Evolutionary conservation across 129 eudicot genomes (phyloP), one percentile per base, ranked within the genome.

Genomic region (Chrysanthemum seticuspe): DNA sequence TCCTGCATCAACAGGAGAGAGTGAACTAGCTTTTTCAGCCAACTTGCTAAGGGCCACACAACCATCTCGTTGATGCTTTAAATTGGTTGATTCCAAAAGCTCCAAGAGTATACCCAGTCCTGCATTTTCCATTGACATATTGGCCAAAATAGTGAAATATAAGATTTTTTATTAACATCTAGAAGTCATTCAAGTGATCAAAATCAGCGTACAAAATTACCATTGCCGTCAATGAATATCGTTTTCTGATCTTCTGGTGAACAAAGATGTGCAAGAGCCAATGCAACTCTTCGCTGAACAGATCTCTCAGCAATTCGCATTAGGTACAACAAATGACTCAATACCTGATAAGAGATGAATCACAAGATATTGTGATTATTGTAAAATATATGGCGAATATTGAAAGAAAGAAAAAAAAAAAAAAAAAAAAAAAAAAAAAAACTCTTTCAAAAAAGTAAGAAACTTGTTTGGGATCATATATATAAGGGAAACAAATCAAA

Each of bases 261-360:
- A 63, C 91, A 86, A 63, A 86, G 88, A 77, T 86, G 91, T 14
- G 91, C 84, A 62, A 86, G 87, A 60, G 91, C 86, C 74, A 86
- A 71, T 27, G 88, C 88, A 68, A 83, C 77, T 66, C 88, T 77
- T 81, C 84, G 78, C 71, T 81, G 91, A 48, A 86, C 76, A 51
- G 76, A 70, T 74, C 81, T 81, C 73, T 86, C 91, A 18, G 86
- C 82, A 56, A 83, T 70, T 61, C 88, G 84, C 84, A 86, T 77
- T 31, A 86, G 51, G 72, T 86, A 83, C 74, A 86, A 58, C 77
- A 86, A 74, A 83, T 86, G 86, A 62, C 71, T 80, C 71, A 86
- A 70, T 36, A 83, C 91, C 91, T 86, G 71, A 65, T n/a, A 18
- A 25, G 25, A 59, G 27, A 58, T 68, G 5, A 49, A 67, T 75